Base-by-base conservation (phyloP, 225 moss, liverwort and hornwort genomes). In the Pleurozium schreberi region DNA sequence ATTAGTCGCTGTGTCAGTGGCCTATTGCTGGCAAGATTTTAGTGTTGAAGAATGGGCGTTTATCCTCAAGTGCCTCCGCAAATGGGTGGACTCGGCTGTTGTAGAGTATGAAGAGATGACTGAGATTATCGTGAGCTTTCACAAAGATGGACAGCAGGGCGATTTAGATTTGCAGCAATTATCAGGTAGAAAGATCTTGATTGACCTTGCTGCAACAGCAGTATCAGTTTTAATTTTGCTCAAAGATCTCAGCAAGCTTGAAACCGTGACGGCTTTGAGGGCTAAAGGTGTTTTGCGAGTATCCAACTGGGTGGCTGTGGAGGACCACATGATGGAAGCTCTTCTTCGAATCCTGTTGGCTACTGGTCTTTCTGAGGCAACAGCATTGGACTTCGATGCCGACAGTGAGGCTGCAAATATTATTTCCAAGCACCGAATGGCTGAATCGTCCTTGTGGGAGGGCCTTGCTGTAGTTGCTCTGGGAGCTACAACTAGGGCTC, bases 11-110 rank as follows among this genome's bases (percentile, higher is more conserved):
- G 95, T 91, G 63, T 93, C 95, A 38, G 92, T 96, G 82, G 96
- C 93, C 49, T 99, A 99, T 85, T 96, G 97, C 87, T 99, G 98
- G 98, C 90, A 92, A 78, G 95, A 92, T 74, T 96, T 97, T 87
- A 93, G 91, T 64, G 94, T 87, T 58, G 96, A 97, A 75, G 97
- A 96, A 83, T 99, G 97, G 98, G 93, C 91, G 60, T 95, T 96
- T 67, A 91, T 95, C 50, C 88, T 97, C 50, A 92, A 93, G 82
- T 93, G 91, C 62, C 89, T 99, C 58, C 92, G 96, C 71, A 92
- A 94, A 88, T 97, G 98, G 98, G 91, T 97, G 84, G 93, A 96
- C 92, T 94, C 93, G 86, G 91, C 95, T 85, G 98, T 97, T 43
- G 81, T 97, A 33, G 95, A 95, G 82, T 95, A 89, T 74, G 98